A percentile compares a stretch with the other conserved stretches of the same genome.
phyloP scores from a whole-genome alignment of 371 early-diverging fungal genomes.

The Rhizomucor pusillus region DNA sequence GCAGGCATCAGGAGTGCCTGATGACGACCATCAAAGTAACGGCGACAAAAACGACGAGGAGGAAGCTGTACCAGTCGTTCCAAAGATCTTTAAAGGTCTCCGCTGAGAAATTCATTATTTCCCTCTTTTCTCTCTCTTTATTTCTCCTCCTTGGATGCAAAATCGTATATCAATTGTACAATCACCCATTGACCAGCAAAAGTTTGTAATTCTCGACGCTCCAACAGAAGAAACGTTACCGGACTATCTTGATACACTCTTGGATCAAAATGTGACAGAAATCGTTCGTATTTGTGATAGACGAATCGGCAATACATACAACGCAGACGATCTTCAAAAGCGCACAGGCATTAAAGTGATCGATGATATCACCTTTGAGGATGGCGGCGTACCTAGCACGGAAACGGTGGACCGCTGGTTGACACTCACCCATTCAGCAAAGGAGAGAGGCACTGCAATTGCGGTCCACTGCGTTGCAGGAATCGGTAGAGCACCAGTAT shows the following conservation, averaged over 20 bases:
- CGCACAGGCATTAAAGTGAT: slow-evolving; percentile 51
- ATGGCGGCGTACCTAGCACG: slow-evolving; percentile 51
- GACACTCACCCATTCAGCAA: slow-evolving; percentile 31
- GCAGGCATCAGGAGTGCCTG: too few relatives aligned
- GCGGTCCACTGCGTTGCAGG: slow-evolving; percentile 75
- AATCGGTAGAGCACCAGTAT: slow-evolving; percentile 72
- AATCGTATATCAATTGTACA: slow-evolving; percentile 22
- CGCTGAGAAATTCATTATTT: background rate
- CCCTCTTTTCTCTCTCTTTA: slow-evolving; percentile 1
- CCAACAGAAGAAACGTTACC: slow-evolving; percentile 49
- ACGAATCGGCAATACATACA: slow-evolving; percentile 40
- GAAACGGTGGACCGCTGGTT: slow-evolving; percentile 41
- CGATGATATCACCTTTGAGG: slow-evolving; percentile 60
- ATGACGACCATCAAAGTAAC: too few relatives aligned
- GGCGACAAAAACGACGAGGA: too few relatives aligned
- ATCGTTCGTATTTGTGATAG: slow-evolving; percentile 59
- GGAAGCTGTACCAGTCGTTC: too few relatives aligned
- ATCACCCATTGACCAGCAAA: slow-evolving; percentile 24
- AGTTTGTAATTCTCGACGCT: slow-evolving; percentile 66
- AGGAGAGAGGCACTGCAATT: slow-evolving; percentile 33
- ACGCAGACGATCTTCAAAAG: slow-evolving; percentile 37
- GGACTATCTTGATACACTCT: slow-evolving; percentile 43
- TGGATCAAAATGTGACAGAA: slow-evolving; percentile 46
- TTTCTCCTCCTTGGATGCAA: background rate
- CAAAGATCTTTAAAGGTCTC: too few relatives aligned